Evolutionary conservation across 192 early-diverging fungal species (phyloP).

Genomic region (Funneliformis geosporum): DNA sequence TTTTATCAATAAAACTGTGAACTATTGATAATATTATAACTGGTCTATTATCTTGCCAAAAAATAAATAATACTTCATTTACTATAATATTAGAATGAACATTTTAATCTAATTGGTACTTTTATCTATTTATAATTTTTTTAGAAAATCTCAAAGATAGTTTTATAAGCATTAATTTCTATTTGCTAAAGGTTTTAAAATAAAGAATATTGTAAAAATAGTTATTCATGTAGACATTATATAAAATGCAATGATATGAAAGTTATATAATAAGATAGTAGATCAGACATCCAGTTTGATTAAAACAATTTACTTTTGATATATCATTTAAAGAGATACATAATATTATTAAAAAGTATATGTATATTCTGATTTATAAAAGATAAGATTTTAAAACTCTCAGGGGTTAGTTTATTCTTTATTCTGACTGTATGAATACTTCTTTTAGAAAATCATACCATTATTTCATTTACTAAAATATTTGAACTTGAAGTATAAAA

Average conservation of each 20-base stretch:
- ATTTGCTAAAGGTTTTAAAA: background rate
- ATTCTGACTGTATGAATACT: too few species aligned
- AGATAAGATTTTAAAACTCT: too few species aligned
- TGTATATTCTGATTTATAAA: background rate
- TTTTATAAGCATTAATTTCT: background rate
- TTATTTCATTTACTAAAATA: too few species aligned
- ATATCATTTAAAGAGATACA: background rate
- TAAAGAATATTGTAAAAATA: background rate
- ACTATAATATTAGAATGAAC: background rate
- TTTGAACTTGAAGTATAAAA: too few species aligned
- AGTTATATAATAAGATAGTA: background rate
- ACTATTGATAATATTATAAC: background rate
- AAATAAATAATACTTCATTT: background rate
- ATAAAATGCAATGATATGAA: too few species aligned
- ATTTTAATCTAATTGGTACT: background rate
- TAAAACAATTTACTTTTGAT: too few species aligned
- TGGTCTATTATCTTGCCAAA: constrained; percentile 3
- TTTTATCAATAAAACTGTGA: background rate
- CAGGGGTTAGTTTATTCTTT: too few species aligned
- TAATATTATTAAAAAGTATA: background rate
- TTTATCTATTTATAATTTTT: background rate
- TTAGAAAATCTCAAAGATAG: background rate
- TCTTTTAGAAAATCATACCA: too few species aligned
- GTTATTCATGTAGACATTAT: too few species aligned
- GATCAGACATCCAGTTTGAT: too few species aligned